Base-by-base conservation (phyloP, 768 basidiomycete species). In the Kwoniella bestiolae region DNA sequence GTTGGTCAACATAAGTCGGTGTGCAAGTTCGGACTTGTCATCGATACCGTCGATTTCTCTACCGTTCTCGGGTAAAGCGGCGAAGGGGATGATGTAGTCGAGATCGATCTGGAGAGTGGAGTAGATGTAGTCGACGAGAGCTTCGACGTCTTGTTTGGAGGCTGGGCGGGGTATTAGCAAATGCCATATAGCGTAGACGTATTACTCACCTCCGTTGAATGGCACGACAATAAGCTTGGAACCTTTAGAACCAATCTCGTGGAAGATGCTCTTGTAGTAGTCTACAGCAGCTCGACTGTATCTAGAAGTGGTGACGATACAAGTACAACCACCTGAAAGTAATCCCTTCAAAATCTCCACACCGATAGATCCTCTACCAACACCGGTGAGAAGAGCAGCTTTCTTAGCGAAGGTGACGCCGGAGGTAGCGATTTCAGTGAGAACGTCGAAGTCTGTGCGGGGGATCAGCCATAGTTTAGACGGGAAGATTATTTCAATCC, bases 331-430 rank as follows among this genome's bases (percentile, higher is more conserved):
- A 41, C 96, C 96, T 35, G 96, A 91, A 26, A 99, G 86, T 18
- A 98, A 87, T 67, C 96, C 96, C 82, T 96, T 98, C 68, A 99
- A 85, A 68, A 99, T 91, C 82, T 98, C 96, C 55, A 96, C 91
- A 63, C 96, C 96, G 71, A 99, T 99, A 3, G 94, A 96, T 12
- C 93, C 95, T 78, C 93, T 95, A 56, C 96, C 96, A 57, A 98
- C 96, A 76, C 96, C 96, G 34, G 96, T 99, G 31, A 98, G 86
- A 18, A 99, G 86, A 2, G 96, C 96, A 75, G 98, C 98, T 86
- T 98, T 99, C 84, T 94, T 95, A 82, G 95, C 91, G 86, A 98
- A 99, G 1, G 94, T 94, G 1, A 94, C 97, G 12, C 96, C 96
- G 4, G 95, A 93, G 0, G 96, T 97, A 5, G 96, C 96, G 73